Base-by-base conservation (phyloP, 2,329 filamentous ascomycete genomes). In the Cadophora sp. region DNA sequence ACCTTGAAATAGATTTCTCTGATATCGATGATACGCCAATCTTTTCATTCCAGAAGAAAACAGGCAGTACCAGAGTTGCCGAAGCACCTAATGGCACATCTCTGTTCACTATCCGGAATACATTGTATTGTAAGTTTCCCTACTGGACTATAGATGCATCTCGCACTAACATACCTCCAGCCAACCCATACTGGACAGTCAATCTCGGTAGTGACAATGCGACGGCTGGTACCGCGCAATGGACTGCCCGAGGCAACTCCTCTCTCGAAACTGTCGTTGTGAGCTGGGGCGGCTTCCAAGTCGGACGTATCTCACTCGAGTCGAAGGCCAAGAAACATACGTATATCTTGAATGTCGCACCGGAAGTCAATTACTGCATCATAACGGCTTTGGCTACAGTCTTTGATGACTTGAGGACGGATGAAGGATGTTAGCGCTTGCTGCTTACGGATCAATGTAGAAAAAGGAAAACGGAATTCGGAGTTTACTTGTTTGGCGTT, bases 351-450 rank as follows among this genome's bases (percentile, higher is more conserved):
- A 64, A 47, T 36, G 33, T 69, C 11, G 65, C 62, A 1, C 55
- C 66, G 4, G 64, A 67, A 20, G 62, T 65, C 50, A 70, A 71
- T 30, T 71, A 68, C 47, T 60, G 59, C 33, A 65, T 70, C 20
- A 68, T 71, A 56, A 64, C 66, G 13, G 66, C 68, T 2, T 55
- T 71, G 45, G 48, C 64, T 3, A 70, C 68, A 3, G 66, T 70
- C 14, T 68, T 71, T 45, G 70, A 71, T 66, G 70, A 71, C 41
- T 67, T 68, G 62, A 67, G 70, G 43, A 66, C 60, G 11, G 70
- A 71, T 66, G 68, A 71, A 36, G 66, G 66, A 22, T 67, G 50
- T 64, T 69, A 22, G 33, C 4, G n/a, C n/a, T 22, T 2, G 3
- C 0, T 48, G 9, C 7, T 48, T 22, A 20, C n/a, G 11, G 1